Evolutionary conservation across 805 yeast genomes (phyloP), one percentile per base, ranked within the genome.

Genomic region (Candida xiaguanensis): DNA sequence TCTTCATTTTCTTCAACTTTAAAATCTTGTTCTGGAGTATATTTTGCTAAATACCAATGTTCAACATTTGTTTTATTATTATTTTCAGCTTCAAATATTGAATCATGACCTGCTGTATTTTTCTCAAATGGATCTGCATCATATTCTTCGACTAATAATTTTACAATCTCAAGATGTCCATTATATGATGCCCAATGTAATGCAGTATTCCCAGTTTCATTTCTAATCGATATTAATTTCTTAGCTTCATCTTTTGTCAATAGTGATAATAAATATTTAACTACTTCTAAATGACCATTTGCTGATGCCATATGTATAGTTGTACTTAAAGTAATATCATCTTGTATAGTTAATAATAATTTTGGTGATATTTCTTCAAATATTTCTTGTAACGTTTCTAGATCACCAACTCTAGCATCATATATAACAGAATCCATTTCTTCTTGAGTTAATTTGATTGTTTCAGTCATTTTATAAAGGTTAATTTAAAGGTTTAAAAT

Each of bases 301-400:
- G 95, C 99, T 17, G 95, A 81, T 0, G 98, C 97, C 90, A 87
- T 86, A 58, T 93, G 99, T 36, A 93, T 65, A 6, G 95, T 84
- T 0, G 96, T 86, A 37, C 85, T 77, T 28, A 72, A 58, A 2
- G 90, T 72, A 38, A 59, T 67, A 34, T 78, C 81, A 49, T 90
- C 95, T 46, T 71, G 69, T 48, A 84, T 80, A 4, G 49, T 55
- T 45, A 55, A 47, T 53, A 71, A 44, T 44, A 64, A 52, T 1
- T 56, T 55, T 2, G 82, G 71, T 36, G 77, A 74, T 37, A 76
- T 67, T 38, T 76, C 77, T 13, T 74, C 67, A 51, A 93, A 84
- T 29, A 85, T 77, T 44, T 74, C 85, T 50, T 75, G 70, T 40
- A 93, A 61, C 0, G 85, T 75, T 32, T 83, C 95, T 32, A 88